Evolutionary conservation across 2,329 filamentous ascomycete genomes (phyloP), one percentile per base, ranked within the genome.

Genomic region (Acrodontium crateriforme): DNA sequence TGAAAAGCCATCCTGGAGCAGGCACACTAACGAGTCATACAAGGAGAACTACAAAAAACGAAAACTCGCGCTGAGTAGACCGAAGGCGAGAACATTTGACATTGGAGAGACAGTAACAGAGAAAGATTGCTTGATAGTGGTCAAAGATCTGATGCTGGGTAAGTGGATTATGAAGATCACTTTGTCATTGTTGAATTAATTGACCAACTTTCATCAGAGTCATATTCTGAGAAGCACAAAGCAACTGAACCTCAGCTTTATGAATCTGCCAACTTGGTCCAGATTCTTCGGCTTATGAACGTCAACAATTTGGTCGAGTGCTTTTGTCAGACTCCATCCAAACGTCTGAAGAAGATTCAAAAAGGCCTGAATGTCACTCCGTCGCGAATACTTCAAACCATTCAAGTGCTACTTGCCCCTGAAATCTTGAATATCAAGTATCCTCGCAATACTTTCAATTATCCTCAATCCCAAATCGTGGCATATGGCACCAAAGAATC

Each of bases 71-170:
- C 34, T 55, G 34, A 30, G 28, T 22, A n/a, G n/a, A n/a, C n/a
- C n/a, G n/a, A 34, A 45, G 35, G 49, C 35, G 19, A 35, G 34
- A 6, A 28, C 26, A 14, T 54, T 54, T 35, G 29, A 32, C 11
- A 15, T 26, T n/a, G 49, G 49, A 9, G 26, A 35, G 9, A 43
- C 29, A 9, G 18, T 17, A 7, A 24, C 30, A 3, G 56, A 64
- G 38, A 32, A 37, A 9, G 35, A 46, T 10, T 53, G 52, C 15
- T 26, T 66, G 8, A 34, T 42, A 12, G 41, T 62, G 15, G 31
- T 67, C 5, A 45, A 39, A 17, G 54, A 56, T 17, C 39, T 67
- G 19, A 58, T 66, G 31, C 38, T 55, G 6, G 61, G 62, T 64
- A 40, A 36, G 57, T 45, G 15, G n/a, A n/a, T n/a, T n/a, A n/a